Evolutionary conservation across 225 moss, liverwort and hornwort species (phyloP), one percentile per base, ranked within the genome.

Genomic region (Marchantia polymorpha): DNA sequence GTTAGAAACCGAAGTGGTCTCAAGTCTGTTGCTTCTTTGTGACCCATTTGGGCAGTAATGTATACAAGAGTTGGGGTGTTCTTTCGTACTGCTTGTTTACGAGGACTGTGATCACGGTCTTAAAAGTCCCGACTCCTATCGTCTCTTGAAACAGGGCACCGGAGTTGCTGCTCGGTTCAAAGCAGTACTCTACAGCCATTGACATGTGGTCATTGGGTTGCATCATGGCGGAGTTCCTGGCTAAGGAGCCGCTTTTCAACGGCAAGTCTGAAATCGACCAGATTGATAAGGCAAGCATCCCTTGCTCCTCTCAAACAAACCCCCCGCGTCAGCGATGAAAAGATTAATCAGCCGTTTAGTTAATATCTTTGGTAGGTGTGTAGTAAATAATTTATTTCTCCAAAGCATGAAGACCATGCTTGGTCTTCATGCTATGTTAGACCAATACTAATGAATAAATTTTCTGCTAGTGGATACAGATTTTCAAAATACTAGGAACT

Each of bases 201-300:
- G 80, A 90, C 52, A 89, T 91, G 89, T 92, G 82, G 89, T 86
- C 82, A 13, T 17, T 89, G 7, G 87, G 79, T 26, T 92, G 83
- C 77, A 88, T 91, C 0, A 90, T 90, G 80, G 85, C 77, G n/a
- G 75, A 91, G 66, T 84, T 91, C 23, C 80, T 85, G 31, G 83
- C 78, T 0, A 84, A 86, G 26, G 74, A 89, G 30, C 77, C 83
- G 16, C 81, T 93, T 7, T 89, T 91, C 73, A 80, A 31, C 12
- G 81, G 89, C 58, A 72, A 85, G 30, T 84, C 87, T 14, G 77
- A 76, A 29, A 78, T 85, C 29, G 86, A 91, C 72, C 79, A 88
- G 82, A 82, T 90, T 49, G 74, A 90, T 39, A 83, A 84, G 88
- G 88, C 83, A 50, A 22, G 80, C 72, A 27, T 52, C 49, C 22